Conservation (phyloP, 345 rosid genomes). For the Rubroshorea leprosula region DNA sequence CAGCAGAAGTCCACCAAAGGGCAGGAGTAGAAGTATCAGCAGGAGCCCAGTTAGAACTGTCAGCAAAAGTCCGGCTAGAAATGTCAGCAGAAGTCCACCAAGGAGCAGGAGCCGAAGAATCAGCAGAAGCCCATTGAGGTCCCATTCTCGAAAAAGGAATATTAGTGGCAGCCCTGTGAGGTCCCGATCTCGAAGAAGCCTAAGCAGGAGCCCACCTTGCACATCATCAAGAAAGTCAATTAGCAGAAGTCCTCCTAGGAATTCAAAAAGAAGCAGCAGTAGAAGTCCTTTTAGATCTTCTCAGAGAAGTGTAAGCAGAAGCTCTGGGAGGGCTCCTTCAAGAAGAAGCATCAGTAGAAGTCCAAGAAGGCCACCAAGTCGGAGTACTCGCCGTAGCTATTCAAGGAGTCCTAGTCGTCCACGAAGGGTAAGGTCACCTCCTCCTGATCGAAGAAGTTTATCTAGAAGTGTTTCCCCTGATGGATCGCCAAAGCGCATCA, state of each 20-base stretch:
- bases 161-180: slow-evolving; percentile 41
- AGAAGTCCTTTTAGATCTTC: slow-evolving; percentile 42
- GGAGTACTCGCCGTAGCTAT: slow-evolving; percentile 46
- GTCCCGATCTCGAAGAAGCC: slow-evolving; percentile 27
- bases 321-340: slow-evolving; percentile 35
- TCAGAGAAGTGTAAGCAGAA: slow-evolving; percentile 50
- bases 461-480: slow-evolving; percentile 82
- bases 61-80: slow-evolving; percentile 37
- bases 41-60: slow-evolving; percentile 29
- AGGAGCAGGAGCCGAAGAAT: slow-evolving; percentile 26
- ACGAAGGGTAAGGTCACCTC: slow-evolving; percentile 61
- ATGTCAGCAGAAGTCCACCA: slow-evolving; percentile 49
- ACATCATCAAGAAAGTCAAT: slow-evolving; percentile 20
- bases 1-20: slow-evolving; percentile 28
- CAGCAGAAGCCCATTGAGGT: slow-evolving; percentile 33
- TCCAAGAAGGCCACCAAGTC: slow-evolving; percentile 50
- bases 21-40: slow-evolving; percentile 30
- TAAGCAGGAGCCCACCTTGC: slow-evolving; percentile 44
- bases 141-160: slow-evolving; percentile 39
- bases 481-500: slow-evolving; percentile 72
- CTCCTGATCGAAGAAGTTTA: slow-evolving; percentile 59
- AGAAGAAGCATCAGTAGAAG: slow-evolving; percentile 55
- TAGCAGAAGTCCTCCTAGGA: slow-evolving; percentile 34
- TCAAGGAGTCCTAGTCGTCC: slow-evolving; percentile 52
- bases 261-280: slow-evolving; percentile 21